Conservation (phyloP, 2,329 filamentous ascomycete species). For the Trichoderma endophyticum region DNA sequence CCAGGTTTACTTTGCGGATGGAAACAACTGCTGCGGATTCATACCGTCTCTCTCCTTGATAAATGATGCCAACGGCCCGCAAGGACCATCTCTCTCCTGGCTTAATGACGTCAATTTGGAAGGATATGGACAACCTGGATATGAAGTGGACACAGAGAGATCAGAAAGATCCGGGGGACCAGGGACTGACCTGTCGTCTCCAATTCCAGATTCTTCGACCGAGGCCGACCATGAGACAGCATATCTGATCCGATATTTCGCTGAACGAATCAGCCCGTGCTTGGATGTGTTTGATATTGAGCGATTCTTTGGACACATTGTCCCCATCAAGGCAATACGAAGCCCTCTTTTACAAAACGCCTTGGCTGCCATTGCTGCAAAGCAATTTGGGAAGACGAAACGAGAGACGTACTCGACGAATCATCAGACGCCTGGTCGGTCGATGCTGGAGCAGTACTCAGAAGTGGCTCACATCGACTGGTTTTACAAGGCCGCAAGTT, state of each 20-base stretch:
- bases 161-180: neutral
- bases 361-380: slow-evolving; percentile 22
- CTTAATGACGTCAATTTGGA: neutral
- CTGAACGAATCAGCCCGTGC: slow-evolving; percentile 22
- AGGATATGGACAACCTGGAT: neutral
- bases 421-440: neutral
- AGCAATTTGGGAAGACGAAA: slow-evolving; percentile 22
- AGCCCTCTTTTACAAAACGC: slow-evolving; percentile 21
- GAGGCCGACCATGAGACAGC: slow-evolving; percentile 20
- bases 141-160: neutral
- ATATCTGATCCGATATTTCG: slow-evolving; percentile 21
- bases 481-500: slow-evolving; percentile 25
- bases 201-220: neutral
- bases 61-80: neutral
- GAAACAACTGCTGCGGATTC: slow-evolving; percentile 22
- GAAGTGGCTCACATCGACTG: slow-evolving; percentile 18
- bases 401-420: slow-evolving; percentile 1
- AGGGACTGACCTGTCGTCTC: neutral
- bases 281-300: slow-evolving; percentile 23
- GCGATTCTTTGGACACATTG: slow-evolving; percentile 22
- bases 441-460: slow-evolving; percentile 16
- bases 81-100: slow-evolving; percentile 7
- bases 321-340: slow-evolving; percentile 19
- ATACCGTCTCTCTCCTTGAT: slow-evolving; percentile 14
- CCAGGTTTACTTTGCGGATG: slow-evolving; percentile 21